Base-by-base conservation (phyloP, 2,329 filamentous ascomycete species). In the Amauroascus verrucosus region DNA sequence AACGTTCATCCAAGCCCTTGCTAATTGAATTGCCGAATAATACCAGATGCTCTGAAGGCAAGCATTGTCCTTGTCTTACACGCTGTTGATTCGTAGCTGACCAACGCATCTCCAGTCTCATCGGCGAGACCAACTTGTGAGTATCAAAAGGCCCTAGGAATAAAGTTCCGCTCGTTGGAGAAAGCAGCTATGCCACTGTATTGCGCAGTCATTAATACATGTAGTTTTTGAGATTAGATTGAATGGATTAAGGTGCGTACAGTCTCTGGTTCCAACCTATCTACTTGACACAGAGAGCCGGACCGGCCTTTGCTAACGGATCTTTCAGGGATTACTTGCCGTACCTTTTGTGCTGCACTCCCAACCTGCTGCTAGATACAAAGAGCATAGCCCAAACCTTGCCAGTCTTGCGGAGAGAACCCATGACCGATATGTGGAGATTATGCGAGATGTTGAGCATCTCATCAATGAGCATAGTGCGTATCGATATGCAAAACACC, bases 321-420 rank as follows among this genome's bases (percentile, higher is more conserved):
- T 30, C 22, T 14, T 7, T 51, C 73, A 69, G 87, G 85, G 37
- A 79, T 97, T 3, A 35, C 76, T 97, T 11, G 93, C 93, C 1
- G 91, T 97, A 0, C 93, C 93, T 0, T 98, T 98, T 66, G 91
- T 98, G 37, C 80, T 98, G 51, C 89, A 95, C 68, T 96, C 91
- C 1, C 90, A 97, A 66, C 93, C 93, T 2, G 94, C 88, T 0
- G 88, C 88, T 18, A 81, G 89, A 40, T 89, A 91, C 63, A 84
- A 90, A 59, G 76, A 80, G 54, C 77, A 82, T 61, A 80, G 80
- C 56, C 75, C 79, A 52, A 65, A 76, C 53, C 79, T 91, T 48
- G 74, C 78, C 43, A 78, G 83, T 54, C 89, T 91, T 75, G 86
- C 87, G 3, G 80, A 81, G 54, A 84, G 87, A 64, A 87, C 91